These are phyloP conservation scores for Casaregolazyma lundiana DNA, from an alignment of 1,139 yeast species.

Conservation along the genomic window DNA sequence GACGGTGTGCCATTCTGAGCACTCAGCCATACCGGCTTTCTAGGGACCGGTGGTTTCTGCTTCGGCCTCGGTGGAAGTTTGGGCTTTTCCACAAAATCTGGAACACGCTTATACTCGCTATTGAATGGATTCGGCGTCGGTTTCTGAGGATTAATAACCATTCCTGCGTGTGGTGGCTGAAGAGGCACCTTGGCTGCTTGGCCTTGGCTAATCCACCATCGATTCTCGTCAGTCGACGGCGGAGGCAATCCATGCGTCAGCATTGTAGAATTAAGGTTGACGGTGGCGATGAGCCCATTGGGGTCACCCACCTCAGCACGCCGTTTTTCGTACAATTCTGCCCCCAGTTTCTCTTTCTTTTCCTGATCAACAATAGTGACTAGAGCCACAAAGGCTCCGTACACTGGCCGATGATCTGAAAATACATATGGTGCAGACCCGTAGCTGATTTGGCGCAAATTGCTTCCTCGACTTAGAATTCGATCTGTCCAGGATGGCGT, in stretches of 20 bases:
- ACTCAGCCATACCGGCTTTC: conserved; percentile 19
- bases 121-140: conserved; percentile 64
- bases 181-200: conserved; percentile 61
- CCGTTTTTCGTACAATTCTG: conserved; percentile 50
- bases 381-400: conserved; percentile 64
- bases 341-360: conserved; percentile 52
- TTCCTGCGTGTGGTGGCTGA: conserved; percentile 37
- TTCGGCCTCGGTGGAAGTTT: conserved; percentile 24
- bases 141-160: conserved; percentile 59
- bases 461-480: conserved; percentile 49
- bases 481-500: conserved; percentile 98
- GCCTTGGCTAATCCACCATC: conserved; percentile 92
- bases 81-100: conserved; percentile 27
- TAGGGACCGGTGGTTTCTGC: conserved; percentile 21
- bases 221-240: conserved; percentile 73
- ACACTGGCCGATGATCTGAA: conserved; percentile 94
- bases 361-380: conserved; percentile 68
- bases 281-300: conserved; percentile 30
- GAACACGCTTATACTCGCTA: conserved; percentile 15
- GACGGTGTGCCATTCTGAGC: conserved; percentile 7
- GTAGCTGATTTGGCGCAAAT: conserved; percentile 61
- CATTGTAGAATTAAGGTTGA: conserved; percentile 33
- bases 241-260: conserved; percentile 59
- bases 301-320: conserved; percentile 37
- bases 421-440: conserved; percentile 60